Percentiles rank a stretch among this genome's conserved stretches.
phyloP scores from a whole-genome alignment of 1,139 yeast species.

The Magnusiomyces fungicola region DNA sequence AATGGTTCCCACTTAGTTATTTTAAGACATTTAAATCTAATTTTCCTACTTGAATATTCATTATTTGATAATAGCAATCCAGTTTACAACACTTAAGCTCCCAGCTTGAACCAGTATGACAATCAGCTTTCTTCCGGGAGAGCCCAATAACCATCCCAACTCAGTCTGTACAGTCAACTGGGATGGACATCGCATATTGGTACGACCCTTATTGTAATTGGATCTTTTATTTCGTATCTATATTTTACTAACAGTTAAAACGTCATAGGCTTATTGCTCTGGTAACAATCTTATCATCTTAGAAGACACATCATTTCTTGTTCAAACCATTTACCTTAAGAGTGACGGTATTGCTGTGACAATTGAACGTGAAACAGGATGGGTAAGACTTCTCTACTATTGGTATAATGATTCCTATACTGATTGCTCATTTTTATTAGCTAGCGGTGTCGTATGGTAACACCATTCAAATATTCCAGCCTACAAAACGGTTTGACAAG shows the following conservation, averaged over 20 bases:
- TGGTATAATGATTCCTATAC: constrained; percentile 5
- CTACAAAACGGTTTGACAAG: constrained; percentile 24
- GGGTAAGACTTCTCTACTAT: constrained; percentile 16
- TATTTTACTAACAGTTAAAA: background rate
- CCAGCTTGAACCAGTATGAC: constrained; percentile 19
- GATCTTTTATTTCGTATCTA: background rate
- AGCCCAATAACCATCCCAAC: constrained; percentile 54
- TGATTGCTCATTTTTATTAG: constrained; percentile 31
- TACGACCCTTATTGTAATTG: constrained; percentile 19
- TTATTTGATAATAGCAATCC: too few species aligned
- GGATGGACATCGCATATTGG: constrained; percentile 56
- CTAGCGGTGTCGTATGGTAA: constrained; percentile 42
- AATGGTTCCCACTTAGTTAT: too few species aligned
- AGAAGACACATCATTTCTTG: constrained; percentile 42
- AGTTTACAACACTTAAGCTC: background rate
- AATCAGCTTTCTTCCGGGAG: constrained; percentile 68
- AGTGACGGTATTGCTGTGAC: constrained; percentile 61
- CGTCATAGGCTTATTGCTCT: constrained; percentile 61
- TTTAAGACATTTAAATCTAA: too few species aligned
- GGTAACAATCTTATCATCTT: constrained; percentile 77
- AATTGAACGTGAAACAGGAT: constrained; percentile 52
- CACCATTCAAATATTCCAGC: constrained; percentile 26
- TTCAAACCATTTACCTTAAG: constrained; percentile 73
- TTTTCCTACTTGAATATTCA: too few species aligned
- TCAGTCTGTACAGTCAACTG: constrained; percentile 59